Percentiles rank a stretch among this genome's conserved stretches.
These are phyloP conservation scores for Escovopsis sp. DNA, from an alignment of 2,329 filamentous ascomycete species.

Conservation along the genomic window DNA sequence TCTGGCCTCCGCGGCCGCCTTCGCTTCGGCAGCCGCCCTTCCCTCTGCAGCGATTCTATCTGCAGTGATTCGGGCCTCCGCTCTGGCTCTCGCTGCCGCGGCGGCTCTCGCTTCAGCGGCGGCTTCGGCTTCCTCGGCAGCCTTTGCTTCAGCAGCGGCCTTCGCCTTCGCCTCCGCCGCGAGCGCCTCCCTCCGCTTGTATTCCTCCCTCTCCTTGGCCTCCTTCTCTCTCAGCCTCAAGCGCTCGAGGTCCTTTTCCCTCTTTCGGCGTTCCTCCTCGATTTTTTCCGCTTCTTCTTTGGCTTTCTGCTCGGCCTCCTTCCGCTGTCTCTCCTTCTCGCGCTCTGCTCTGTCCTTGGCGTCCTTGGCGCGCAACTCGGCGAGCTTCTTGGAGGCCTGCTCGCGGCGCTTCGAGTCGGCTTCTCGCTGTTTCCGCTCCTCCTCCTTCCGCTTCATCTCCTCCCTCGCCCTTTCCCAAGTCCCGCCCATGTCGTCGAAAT, in stretches of 20 bases:
- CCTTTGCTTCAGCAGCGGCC: constrained; percentile 15
- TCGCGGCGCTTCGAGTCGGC: constrained; percentile 46
- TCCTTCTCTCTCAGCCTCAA: constrained; percentile 22
- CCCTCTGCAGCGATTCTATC: constrained; percentile 24
- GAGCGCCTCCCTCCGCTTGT: constrained; percentile 26
- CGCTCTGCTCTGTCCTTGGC: constrained; percentile 30
- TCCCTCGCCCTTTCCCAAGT: constrained; percentile 58
- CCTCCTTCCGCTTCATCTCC: constrained; percentile 48
- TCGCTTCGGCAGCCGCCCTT: constrained; percentile 13
- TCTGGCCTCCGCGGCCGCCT: constrained; percentile 10
- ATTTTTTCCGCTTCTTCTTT: constrained; percentile 21
- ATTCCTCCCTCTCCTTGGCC: constrained; percentile 26
- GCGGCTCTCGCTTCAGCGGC: constrained; percentile 15
- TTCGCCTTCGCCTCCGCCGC: constrained; percentile 9
- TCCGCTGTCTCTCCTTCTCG: constrained; percentile 24
- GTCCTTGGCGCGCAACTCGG: constrained; percentile 42
- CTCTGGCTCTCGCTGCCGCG: constrained; percentile 13
- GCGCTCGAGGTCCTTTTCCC: constrained; percentile 19
- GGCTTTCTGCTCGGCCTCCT: constrained; percentile 23
- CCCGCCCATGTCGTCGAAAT: constrained; percentile 7
- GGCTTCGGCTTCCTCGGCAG: constrained; percentile 21
- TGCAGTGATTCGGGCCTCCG: constrained; percentile 8
- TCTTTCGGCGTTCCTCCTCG: constrained; percentile 14
- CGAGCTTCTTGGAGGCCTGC: constrained; percentile 36
- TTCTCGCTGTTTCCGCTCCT: constrained; percentile 46